phyloP scores from a whole-genome alignment of 495 filamentous ascomycete species.

The Penicillium maclennaniae region DNA sequence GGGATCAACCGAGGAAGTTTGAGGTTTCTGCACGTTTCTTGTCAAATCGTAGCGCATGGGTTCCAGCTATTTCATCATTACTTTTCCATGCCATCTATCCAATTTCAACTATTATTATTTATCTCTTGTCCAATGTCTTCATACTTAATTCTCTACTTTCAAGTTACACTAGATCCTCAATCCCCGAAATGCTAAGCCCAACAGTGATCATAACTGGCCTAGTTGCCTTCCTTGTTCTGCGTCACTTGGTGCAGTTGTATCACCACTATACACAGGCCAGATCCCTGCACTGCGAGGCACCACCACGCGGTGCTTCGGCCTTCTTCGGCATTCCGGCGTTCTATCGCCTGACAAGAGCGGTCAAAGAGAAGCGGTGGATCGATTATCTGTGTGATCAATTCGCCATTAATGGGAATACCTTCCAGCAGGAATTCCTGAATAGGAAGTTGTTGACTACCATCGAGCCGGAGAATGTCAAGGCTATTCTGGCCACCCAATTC shows the following conservation, averaged over 20 bases:
- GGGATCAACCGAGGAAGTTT: constrained; percentile 14
- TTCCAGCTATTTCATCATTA: neutral
- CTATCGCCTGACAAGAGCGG: constrained; percentile 24
- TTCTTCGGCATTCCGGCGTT: constrained; percentile 36
- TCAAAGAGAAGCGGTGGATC: constrained; percentile 32
- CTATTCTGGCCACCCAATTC: constrained; percentile 78
- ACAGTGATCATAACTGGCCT: constrained; percentile 14
- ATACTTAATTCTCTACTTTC: neutral
- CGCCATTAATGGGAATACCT: constrained; percentile 33
- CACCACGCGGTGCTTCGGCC: constrained; percentile 10
- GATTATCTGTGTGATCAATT: constrained; percentile 32
- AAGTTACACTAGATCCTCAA: neutral
- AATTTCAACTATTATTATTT: neutral
- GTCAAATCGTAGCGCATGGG: neutral
- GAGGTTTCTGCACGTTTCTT: neutral
- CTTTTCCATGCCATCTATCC: too few species aligned
- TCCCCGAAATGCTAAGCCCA: constrained; percentile 24
- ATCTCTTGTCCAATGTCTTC: neutral
- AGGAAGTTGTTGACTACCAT: constrained; percentile 48
- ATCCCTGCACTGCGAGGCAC: constrained; percentile 35
- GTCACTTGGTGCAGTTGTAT: constrained; percentile 22
- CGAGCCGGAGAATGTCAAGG: constrained; percentile 85
- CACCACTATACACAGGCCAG: constrained; percentile 31
- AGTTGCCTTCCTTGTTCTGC: constrained; percentile 24
- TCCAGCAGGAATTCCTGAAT: constrained; percentile 25